A percentile compares a stretch with the other conserved stretches of the same genome.
These are phyloP conservation scores for Tripterygium wilfordii DNA, from an alignment of 177 flowering plant species.

Conservation along the genomic window DNA sequence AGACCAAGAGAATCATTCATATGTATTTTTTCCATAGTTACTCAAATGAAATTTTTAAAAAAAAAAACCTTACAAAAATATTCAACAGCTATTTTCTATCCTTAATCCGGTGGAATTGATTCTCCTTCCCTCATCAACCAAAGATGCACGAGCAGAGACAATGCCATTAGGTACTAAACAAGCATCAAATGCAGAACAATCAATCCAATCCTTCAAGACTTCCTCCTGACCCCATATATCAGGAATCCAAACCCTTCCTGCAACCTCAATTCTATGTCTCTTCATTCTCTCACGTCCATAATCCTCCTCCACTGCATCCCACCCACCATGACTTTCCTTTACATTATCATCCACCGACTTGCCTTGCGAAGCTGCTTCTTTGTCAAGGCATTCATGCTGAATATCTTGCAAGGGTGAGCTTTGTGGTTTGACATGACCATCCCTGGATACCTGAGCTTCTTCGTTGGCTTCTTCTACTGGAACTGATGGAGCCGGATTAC, in stretches of 20 bases:
- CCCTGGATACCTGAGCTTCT: no score
- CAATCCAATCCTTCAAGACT: conserved; percentile 58
- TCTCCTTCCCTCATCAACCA: conserved; percentile 33
- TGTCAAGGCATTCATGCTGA: no score
- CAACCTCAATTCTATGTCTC: conserved; percentile 44
- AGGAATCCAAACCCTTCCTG: conserved; percentile 47
- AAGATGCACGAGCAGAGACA: conserved; percentile 45
- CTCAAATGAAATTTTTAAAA: no score
- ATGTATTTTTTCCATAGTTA: no score
- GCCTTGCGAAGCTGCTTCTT: no score
- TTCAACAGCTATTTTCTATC: conserved; percentile 25
- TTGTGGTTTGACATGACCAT: no score
- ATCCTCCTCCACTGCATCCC: not conserved
- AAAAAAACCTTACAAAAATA: not conserved
- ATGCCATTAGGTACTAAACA: conserved; percentile 37
- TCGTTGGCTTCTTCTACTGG: not conserved
- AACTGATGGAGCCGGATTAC: not conserved
- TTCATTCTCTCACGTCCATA: conserved; percentile 40
- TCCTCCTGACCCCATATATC: conserved; percentile 68
- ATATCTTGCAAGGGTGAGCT: no score
- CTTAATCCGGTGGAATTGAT: conserved; percentile 15
- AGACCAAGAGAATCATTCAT: no score
- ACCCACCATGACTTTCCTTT: not conserved
- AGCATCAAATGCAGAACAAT: conserved; percentile 42
- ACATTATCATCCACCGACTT: no score